Percentiles rank a stretch among this genome's conserved stretches.
Evolutionary conservation across 805 yeast genomes (phyloP).

Genomic region (Pichia cabralensis): DNA sequence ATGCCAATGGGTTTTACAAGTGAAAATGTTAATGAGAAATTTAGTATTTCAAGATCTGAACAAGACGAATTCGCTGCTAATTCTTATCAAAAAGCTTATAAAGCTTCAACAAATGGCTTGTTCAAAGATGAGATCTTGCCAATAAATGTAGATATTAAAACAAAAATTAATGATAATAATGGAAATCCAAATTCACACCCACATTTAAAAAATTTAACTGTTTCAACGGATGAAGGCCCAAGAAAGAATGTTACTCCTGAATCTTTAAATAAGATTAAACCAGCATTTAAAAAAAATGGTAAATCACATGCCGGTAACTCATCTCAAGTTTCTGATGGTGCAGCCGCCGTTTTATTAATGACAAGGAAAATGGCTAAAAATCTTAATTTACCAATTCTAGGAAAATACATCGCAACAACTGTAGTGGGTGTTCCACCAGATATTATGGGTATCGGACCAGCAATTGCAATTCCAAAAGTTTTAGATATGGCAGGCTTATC

Average conservation of each 20-base stretch:
- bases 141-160: constrained; percentile 48
- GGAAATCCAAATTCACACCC: constrained; percentile 18
- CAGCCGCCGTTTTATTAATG: constrained; percentile 79
- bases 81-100: constrained; percentile 77
- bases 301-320: constrained; percentile 93
- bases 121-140: constrained; percentile 89
- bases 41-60: constrained; percentile 48
- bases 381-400: constrained; percentile 62
- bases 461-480: constrained; percentile 83
- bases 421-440: constrained; percentile 94
- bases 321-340: constrained; percentile 94
- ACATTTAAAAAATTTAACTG: constrained; percentile 22
- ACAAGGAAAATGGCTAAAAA: constrained; percentile 77
- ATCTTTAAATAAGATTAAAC: constrained; percentile 63
- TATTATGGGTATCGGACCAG: constrained; percentile 98
- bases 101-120: constrained; percentile 58
- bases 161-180: constrained; percentile 48
- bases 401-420: constrained; percentile 69
- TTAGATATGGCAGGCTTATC: constrained; percentile 36
- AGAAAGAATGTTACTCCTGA: constrained; percentile 76
- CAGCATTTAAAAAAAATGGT: constrained; percentile 82
- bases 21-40: constrained; percentile 76
- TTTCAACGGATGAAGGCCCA: constrained; percentile 61
- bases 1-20: constrained; percentile 96
- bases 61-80: constrained; percentile 88